These are phyloP conservation scores for Colletotrichum karsti DNA, from an alignment of 2,329 filamentous ascomycete species.

Conservation along the genomic window DNA sequence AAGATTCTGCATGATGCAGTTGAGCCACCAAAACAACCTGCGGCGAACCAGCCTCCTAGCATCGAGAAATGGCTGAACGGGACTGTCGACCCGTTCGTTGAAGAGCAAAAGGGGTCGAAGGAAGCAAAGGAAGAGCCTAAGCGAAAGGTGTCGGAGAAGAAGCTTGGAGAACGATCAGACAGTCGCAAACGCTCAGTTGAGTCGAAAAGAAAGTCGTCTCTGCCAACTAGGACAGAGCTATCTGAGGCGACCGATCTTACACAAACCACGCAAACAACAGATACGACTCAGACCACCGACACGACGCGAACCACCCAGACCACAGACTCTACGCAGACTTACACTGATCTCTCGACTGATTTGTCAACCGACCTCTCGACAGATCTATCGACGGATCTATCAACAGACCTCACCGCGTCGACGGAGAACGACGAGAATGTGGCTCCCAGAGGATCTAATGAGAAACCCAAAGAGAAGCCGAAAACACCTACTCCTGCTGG, in stretches of 20 bases:
- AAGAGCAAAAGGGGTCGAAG: too few relatives aligned
- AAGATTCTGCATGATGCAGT: conserved; percentile 71
- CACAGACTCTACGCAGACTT: conserved; percentile 24
- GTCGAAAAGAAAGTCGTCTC: conserved; percentile 31
- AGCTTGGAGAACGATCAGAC: conserved; percentile 29
- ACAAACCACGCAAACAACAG: conserved; percentile 9
- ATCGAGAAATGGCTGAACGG: conserved; percentile 73
- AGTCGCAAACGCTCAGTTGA: conserved; percentile 34
- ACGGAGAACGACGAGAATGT: conserved; percentile 26
- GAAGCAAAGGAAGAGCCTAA: conserved; percentile 36
- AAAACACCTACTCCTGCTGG: conserved; percentile 46
- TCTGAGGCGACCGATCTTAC: conserved; percentile 19
- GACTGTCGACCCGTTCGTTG: conserved; percentile 70
- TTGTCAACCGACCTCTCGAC: conserved; percentile 5
- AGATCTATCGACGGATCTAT: neutral
- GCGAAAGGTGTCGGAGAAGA: conserved; percentile 43
- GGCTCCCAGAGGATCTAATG: conserved; percentile 10
- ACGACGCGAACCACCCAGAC: conserved; percentile 17
- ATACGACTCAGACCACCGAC: conserved; percentile 23
- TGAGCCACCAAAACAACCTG: conserved; percentile 60
- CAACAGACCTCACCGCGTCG: conserved; percentile 19
- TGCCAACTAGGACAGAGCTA: conserved; percentile 35
- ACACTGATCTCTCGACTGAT: conserved; percentile 6
- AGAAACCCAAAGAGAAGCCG: conserved; percentile 31
- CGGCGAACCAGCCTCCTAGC: conserved; percentile 65